These are phyloP conservation scores for Globisporangium middletonii DNA, from an alignment of 352 stramenopile species.

Conservation along the genomic window DNA sequence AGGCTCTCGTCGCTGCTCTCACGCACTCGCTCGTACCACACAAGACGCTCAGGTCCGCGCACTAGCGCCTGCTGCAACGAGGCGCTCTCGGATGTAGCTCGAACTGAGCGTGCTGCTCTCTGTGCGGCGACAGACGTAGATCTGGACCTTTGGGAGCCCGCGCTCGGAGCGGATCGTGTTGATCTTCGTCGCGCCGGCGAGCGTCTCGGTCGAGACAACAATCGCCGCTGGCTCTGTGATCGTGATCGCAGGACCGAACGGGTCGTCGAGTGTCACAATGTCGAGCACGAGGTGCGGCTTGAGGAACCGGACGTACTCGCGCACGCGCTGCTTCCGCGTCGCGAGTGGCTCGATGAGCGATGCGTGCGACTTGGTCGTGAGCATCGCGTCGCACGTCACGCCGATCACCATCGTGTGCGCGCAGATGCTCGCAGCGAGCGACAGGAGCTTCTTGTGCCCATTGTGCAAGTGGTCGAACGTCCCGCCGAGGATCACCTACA, in stretches of 20 bases:
- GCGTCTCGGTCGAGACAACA: constrained; percentile 83
- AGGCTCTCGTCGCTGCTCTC: background rate
- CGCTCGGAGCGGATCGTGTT: constrained; percentile 66
- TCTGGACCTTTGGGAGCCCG: constrained; percentile 46
- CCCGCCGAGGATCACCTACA: constrained; percentile 59
- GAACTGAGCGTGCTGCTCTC: constrained; percentile 83
- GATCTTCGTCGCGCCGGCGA: constrained; percentile 75
- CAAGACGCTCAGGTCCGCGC: background rate
- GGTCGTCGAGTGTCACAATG: constrained; percentile 76
- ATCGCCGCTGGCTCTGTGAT: constrained; percentile 63
- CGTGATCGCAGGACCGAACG: constrained; percentile 81
- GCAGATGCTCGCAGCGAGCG: constrained; percentile 60
- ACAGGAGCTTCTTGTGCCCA: constrained; percentile 88
- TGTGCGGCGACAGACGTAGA: constrained; percentile 78
- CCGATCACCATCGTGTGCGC: constrained; percentile 51
- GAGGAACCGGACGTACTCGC: constrained; percentile 54
- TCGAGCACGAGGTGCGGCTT: constrained; percentile 57
- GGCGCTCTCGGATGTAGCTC: constrained; percentile 69
- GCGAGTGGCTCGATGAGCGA: constrained; percentile 65
- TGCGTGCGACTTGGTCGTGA: constrained; percentile 68
- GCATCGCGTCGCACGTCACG: constrained; percentile 75
- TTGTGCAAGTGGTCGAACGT: constrained; percentile 91
- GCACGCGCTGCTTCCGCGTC: constrained; percentile 48
- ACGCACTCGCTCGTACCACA: background rate
- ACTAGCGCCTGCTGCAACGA: constrained; percentile 19